Evolutionary conservation across 1,139 yeast species (phyloP), one percentile per base, ranked within the genome.

Genomic region (Pneumocystis canis): DNA sequence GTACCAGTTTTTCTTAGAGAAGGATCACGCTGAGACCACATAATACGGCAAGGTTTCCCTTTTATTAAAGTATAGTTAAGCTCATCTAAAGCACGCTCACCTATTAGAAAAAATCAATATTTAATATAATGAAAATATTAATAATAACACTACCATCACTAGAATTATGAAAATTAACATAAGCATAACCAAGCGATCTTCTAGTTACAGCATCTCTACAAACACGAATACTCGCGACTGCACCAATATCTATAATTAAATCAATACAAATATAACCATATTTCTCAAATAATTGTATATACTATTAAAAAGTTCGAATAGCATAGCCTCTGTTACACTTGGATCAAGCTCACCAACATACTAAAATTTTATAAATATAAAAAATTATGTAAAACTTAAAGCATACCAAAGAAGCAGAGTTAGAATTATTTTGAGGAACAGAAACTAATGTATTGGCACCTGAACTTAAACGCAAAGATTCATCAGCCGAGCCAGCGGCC

Each of bases 1-100:
- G 89, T 87, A 76, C 97, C 97, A 74, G 87, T 86, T 82, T 88
- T 89, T 82, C 98, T 88, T 72, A 85, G 78, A 68, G 96, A 83
- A 69, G 98, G 98, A 77, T 92, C 97, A 80, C 98, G 89, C 82
- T 94, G 98, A 70, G 97, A 89, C 97, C 97, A 90, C 98, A 94
- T 94, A 80, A 92, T 92, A 79, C 99, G 90, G 80, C 97, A 89
- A 72, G 97, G 92, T 74, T 87, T 89, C 74, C 97, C 97, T 78
- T 90, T 92, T 78, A 92, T 84, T 73, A 84, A 84, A 67, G 89
- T 79, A 80, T 92, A 92, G 87, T 92, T 94, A 78, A 94, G 83
- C 78, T 89, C 95, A 75, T 89, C 96, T 76, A 92, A 81, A 69
- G 99, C 98, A 74, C 82, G 85, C 79, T 87, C 92, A 73, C 69